Percentiles rank a stretch among this genome's conserved stretches.
phyloP scores from a whole-genome alignment of 2,329 filamentous ascomycete genomes.

The Aaosphaeria arxii region DNA sequence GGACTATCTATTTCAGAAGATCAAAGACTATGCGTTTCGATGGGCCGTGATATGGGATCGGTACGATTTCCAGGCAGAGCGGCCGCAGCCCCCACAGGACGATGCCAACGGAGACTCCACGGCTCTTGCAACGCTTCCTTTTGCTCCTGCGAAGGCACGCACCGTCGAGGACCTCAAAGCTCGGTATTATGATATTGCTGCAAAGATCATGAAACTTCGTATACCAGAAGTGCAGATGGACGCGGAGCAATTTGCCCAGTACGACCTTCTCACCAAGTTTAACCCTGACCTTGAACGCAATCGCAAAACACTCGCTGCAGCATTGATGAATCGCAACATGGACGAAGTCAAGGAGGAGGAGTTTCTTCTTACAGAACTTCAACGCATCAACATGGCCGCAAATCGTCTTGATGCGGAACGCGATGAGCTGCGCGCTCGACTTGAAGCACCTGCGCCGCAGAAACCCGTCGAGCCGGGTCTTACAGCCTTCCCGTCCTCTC shows the following conservation, averaged over 20 bases:
- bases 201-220: conserved; percentile 40
- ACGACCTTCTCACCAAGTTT: conserved; percentile 85
- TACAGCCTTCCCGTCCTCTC: conserved; percentile 71
- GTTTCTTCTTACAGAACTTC: conserved; percentile 81
- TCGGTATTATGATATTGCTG: conserved; percentile 84
- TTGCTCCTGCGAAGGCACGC: conserved; percentile 53
- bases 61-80: conserved; percentile 67
- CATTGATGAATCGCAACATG: conserved; percentile 72
- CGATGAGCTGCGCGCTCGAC: conserved; percentile 77
- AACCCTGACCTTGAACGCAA: conserved; percentile 74
- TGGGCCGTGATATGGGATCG: conserved; percentile 93
- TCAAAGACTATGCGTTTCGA: conserved; percentile 76
- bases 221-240: conserved; percentile 63
- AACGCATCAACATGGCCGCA: conserved; percentile 83
- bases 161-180: conserved; percentile 88
- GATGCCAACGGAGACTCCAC: conserved; percentile 12
- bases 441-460: conserved; percentile 74
- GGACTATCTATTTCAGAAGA: conserved; percentile 78
- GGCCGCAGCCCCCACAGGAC: conserved; percentile 7
- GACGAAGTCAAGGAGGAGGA: conserved; percentile 94
- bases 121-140: conserved; percentile 30
- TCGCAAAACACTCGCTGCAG: conserved; percentile 81
- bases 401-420: conserved; percentile 85
- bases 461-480: conserved; percentile 27
- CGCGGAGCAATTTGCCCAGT: conserved; percentile 73